Evolutionary conservation across 768 basidiomycete species (phyloP), one percentile per base, ranked within the genome.

Genomic region (Mrakia frigida): DNA sequence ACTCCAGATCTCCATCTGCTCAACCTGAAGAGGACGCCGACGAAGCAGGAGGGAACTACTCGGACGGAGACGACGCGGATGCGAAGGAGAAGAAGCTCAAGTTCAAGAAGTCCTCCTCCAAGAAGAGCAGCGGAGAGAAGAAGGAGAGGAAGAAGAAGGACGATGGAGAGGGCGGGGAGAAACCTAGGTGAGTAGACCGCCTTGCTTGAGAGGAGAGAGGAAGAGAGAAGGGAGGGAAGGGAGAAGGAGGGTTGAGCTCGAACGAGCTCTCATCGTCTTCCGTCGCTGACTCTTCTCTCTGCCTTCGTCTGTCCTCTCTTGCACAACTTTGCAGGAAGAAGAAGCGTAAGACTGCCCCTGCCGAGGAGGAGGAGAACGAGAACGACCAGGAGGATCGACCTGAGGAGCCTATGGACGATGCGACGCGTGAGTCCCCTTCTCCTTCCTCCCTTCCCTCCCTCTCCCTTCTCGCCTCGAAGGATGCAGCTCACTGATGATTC

Each of bases 381-480:
- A 85, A 88, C 43, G 90, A 92, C 80, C 82, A 90, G 73, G 88
- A 86, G 74, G 81, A 79, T 41, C 79, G 80, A 21, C 80, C 80
- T 6, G 88, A 90, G 75, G 86, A 91, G 39, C 88, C 90, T 3
- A 90, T 91, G 14, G 91, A 93, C 74, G 89, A 92, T 85, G 92
- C 93, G n/a, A 35, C 70, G 41, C 53, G 56, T 69, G 31, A 91
- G 77, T 72, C 83, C 83, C 59, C 0, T 59, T 52, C 69, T 65
- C 41, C 28, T 28, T 13, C 25, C 37, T 23, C 72, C 31, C 35
- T 6, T n/a, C 0, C 52, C 46, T 41, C 74, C 9, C 14, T 18
- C 35, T 16, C 53, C 23, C 50, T 37, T 39, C 65, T 28, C 23
- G 33, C 41, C 35, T 68, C 28, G 23, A 33, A 21, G n/a, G 46